These are phyloP conservation scores for Brachypodium distachyon DNA, from an alignment of 202 grass and related monocot species.

Conservation along the genomic window DNA sequence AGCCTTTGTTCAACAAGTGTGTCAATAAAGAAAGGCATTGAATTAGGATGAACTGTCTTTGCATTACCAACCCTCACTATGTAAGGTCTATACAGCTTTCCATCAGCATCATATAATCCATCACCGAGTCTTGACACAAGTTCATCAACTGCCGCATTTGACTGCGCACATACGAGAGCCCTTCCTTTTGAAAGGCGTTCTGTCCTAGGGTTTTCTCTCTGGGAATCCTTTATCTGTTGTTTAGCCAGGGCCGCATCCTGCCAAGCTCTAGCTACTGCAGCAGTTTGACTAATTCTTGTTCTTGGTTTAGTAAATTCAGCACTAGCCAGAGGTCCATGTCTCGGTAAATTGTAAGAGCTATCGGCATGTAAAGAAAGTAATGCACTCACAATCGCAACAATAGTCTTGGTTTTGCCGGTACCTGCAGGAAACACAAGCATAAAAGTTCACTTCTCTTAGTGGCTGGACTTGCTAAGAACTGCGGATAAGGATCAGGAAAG, in stretches of 20 bases:
- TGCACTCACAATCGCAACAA: slow-evolving; percentile 62
- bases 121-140: slow-evolving; percentile 80
- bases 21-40: slow-evolving; percentile 82
- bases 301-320: slow-evolving; percentile 44
- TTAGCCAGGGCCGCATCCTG: slow-evolving; percentile 83
- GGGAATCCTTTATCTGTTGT: slow-evolving; percentile 63
- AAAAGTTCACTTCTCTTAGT: not conserved
- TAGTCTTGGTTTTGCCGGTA: slow-evolving; percentile 73
- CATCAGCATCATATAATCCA: slow-evolving; percentile 42
- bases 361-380: slow-evolving; percentile 48
- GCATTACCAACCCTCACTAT: slow-evolving; percentile 91
- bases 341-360: slow-evolving; percentile 34
- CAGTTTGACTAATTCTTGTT: slow-evolving; percentile 53
- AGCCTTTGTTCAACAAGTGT: slow-evolving; percentile 89
- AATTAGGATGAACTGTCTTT: slow-evolving; percentile 87
- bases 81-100: slow-evolving; percentile 77
- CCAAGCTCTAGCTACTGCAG: slow-evolving; percentile 76
- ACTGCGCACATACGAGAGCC: slow-evolving; percentile 84
- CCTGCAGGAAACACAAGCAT: slow-evolving; percentile 37
- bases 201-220: slow-evolving; percentile 41
- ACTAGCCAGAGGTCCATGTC: slow-evolving; percentile 8
- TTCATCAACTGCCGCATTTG: slow-evolving; percentile 98
- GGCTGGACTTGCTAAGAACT: not conserved
- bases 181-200: slow-evolving; percentile 57
- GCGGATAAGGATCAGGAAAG: slow-evolving; percentile 3